Evolutionary conservation across 805 yeast genomes (phyloP), one percentile per base, ranked within the genome.

Genomic region (Candida succiphila): DNA sequence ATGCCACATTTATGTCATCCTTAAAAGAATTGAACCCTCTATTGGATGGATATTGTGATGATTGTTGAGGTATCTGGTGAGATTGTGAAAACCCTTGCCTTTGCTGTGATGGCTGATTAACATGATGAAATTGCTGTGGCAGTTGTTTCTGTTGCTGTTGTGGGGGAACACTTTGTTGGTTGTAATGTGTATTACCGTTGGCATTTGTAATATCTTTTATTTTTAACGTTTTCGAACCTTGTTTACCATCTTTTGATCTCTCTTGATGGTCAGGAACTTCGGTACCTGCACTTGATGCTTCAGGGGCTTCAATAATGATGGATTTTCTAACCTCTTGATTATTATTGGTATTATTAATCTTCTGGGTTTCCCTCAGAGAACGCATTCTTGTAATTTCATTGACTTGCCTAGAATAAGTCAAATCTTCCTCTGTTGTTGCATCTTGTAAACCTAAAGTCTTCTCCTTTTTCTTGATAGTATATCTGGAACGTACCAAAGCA

Each of bases 361-460:
- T 67, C 39, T 75, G 75, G 33, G 70, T 71, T 49, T 83, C 84
- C 52, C 94, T 67, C 33, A 77, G 69, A 0, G 89, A 78, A 41
- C 88, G 67, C 51, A 85, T 60, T 31, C 86, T 63, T 31, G 86
- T 79, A 23, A 87, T 80, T 51, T 87, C 94, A 27, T 73, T 72
- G 27, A 87, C 61, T 0, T 92, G 80, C 40, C 73, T 69, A 35
- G 16, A 15, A 18, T 32, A 19, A 18, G 17, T 16, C 22, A 16
- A 18, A 22, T 15, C 4, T 18, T 21, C 26, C 17, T 18, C 17
- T 28, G 14, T n/a, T 15, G 10, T 10, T 4, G n/a, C 18, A 16
- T 9, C 15, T 12, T 17, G 32, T 4, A 30, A 25, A 12, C 25
- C 27, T 18, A 27, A 17, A 27, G 34, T 28, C 14, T 31, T 27